Conservation (phyloP, 768 basidiomycete species). For the Boletus rufocinnamomeus region DNA sequence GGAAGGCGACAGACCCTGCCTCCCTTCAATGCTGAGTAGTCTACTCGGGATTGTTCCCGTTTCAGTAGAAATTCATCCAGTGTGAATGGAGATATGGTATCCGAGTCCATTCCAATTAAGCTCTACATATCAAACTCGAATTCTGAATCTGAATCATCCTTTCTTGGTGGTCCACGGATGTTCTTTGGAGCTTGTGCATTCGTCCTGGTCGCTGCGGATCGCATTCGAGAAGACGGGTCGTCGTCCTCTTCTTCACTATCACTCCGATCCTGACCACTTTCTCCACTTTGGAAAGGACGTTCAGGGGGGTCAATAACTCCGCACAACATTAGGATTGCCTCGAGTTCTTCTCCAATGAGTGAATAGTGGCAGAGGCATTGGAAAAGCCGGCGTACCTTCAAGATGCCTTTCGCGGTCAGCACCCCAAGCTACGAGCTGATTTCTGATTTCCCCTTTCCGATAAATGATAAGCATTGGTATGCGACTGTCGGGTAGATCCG, state of each 20-base stretch:
- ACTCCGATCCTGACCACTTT: slow-evolving; percentile 36
- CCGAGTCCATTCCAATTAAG: not conserved
- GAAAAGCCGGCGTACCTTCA: slow-evolving; percentile 58
- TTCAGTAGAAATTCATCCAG: not conserved
- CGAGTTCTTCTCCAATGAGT: slow-evolving; percentile 53
- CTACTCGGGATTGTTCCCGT: not conserved
- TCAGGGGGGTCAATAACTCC: slow-evolving; percentile 65
- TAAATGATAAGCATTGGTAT: slow-evolving; percentile 93
- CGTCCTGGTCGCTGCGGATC: slow-evolving; percentile 58
- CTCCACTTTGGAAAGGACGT: slow-evolving; percentile 35
- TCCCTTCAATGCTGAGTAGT: slow-evolving; percentile 54
- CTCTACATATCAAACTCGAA: slow-evolving; percentile 74
- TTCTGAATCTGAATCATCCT: slow-evolving; percentile 74
- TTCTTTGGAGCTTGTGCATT: slow-evolving; percentile 57
- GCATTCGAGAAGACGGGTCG: slow-evolving; percentile 54
- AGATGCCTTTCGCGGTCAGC: slow-evolving; percentile 72
- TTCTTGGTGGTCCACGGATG: slow-evolving; percentile 48
- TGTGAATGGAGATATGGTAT: not conserved
- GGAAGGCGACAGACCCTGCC: slow-evolving; percentile 56
- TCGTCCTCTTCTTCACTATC: slow-evolving; percentile 49
- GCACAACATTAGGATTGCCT: slow-evolving; percentile 64
- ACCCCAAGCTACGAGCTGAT: slow-evolving; percentile 85
- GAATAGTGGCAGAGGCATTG: not conserved
- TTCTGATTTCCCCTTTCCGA: slow-evolving; percentile 85
- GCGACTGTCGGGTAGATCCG: slow-evolving; percentile 90